A percentile compares a stretch with the other conserved stretches of the same genome.
Evolutionary conservation across 148 eudicot genomes (phyloP).

Genomic region (Cornus florida): DNA sequence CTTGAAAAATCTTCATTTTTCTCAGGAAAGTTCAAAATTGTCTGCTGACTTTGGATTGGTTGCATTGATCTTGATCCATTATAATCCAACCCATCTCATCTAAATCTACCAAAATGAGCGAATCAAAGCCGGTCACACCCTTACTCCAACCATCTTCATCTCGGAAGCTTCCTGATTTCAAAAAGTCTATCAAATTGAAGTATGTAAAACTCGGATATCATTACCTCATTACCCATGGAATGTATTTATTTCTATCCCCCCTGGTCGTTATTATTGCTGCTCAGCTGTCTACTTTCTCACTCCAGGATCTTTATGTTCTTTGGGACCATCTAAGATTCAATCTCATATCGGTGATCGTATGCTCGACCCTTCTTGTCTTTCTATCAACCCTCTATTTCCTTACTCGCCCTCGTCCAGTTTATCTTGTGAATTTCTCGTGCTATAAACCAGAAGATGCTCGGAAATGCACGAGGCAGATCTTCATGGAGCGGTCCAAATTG

Average conservation of each 20-base stretch:
- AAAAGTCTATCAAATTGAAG: constrained; percentile 50
- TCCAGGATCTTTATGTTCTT: constrained; percentile 35
- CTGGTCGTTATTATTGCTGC: constrained; percentile 34
- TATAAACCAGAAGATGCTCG: constrained; percentile 51
- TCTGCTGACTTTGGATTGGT: neutral
- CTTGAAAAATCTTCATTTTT: too few relatives aligned
- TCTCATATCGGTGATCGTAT: constrained; percentile 44
- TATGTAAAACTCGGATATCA: constrained; percentile 62
- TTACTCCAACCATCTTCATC: constrained; percentile 27
- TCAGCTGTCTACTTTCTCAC: constrained; percentile 48
- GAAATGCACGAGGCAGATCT: constrained; percentile 46
- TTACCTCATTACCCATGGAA: constrained; percentile 57
- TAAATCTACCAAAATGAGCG: constrained; percentile 27
- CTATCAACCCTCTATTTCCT: constrained; percentile 46
- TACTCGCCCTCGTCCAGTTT: constrained; percentile 56
- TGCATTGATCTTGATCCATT: neutral
- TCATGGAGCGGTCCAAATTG: constrained; percentile 44
- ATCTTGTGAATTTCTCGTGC: constrained; percentile 59
- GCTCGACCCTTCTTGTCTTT: constrained; percentile 45
- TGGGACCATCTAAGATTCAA: constrained; percentile 49
- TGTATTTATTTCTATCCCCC: constrained; percentile 42
- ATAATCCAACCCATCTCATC: neutral
- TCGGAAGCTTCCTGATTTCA: constrained; percentile 51
- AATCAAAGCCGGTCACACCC: constrained; percentile 25
- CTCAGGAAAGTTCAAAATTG: neutral